Percentiles rank a stretch among this genome's conserved stretches.
Conservation (phyloP, 768 basidiomycete genomes). For the Lyophyllum decastes region DNA sequence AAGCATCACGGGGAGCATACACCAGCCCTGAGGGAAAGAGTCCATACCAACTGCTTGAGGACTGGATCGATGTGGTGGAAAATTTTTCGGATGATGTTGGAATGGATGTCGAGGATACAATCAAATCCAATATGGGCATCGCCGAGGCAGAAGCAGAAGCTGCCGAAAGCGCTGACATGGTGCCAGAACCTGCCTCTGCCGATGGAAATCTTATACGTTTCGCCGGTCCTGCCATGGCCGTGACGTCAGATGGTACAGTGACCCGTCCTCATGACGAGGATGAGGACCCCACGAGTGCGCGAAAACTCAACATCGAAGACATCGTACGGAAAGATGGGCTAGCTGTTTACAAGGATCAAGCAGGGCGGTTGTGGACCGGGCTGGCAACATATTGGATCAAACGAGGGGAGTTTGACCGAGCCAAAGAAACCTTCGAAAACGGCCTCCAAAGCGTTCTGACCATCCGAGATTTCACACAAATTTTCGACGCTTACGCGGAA, state of each 20-base stretch:
- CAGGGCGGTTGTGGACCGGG: conserved; percentile 94
- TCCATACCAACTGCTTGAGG: conserved; percentile 89
- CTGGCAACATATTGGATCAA: conserved; percentile 99
- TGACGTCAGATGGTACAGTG: conserved; percentile 51
- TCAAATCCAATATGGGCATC: conserved; percentile 52
- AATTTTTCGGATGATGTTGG: conserved; percentile 92
- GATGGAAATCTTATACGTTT: conserved; percentile 71
- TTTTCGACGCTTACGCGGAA: conserved; percentile 95
- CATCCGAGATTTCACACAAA: conserved; percentile 95
- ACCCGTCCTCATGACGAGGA: conserved; percentile 70
- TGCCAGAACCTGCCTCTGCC: conserved; percentile 43
- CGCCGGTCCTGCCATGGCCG: conserved; percentile 62
- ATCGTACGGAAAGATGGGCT: conserved; percentile 88
- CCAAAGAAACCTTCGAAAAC: conserved; percentile 84
- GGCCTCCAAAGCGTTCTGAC: conserved; percentile 86
- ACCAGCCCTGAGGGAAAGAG: conserved; percentile 90
- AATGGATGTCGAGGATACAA: conserved; percentile 76
- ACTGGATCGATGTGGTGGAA: conserved; percentile 92
- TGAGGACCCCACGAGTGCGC: conserved; percentile 71
- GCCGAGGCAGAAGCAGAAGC: conserved; percentile 50
- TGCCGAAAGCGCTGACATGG: conserved; percentile 31
- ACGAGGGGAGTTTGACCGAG: conserved; percentile 91
- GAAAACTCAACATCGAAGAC: conserved; percentile 81
- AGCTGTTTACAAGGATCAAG: conserved; percentile 91
- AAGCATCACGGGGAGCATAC: conserved; percentile 83